Evolutionary conservation across 2,329 filamentous ascomycete genomes (phyloP), one percentile per base, ranked within the genome.

Genomic region (Colletotrichum tofieldiae): DNA sequence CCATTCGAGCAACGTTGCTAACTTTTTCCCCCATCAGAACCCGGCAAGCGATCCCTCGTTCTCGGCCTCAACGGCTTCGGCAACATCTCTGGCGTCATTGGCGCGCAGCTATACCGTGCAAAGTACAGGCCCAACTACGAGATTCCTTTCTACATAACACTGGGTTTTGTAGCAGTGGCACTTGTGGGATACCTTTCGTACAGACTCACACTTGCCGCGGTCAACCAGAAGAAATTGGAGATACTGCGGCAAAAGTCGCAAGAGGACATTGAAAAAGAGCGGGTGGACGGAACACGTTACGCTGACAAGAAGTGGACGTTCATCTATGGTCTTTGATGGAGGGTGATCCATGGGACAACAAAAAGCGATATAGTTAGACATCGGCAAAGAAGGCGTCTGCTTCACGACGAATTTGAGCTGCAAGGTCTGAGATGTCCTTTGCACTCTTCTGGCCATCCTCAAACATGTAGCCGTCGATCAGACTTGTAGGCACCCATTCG

Each of bases 381-480:
- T 79, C 78, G 20, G 79, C 77, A 76, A 90, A 89, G 67, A 86
- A 81, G 56, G 78, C 77, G 51, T 82, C 79, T 64, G 81, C 81
- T 75, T 84, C 80, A 20, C 76, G 73, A 3, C 75, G 78, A 14
- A 86, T 76, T 68, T 78, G 78, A 6, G 75, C 72, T 0, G 87
- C 87, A 65, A 81, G 81, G 37, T 77, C 71, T 5, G 73, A 75
- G 29, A 90, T 85, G n/a, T 83, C 81, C 26, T 81, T 73, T 9
- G 77, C 72, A 2, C 76, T 79, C 79, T 81, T 83, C 37, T 84
- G 76, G 0, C 89, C 89, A 6, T 86, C 80, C 65, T 92, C 89
- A 3, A 86, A 89, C 41, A 90, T 79, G 75, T 90, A 91, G 0
- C 79, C 79, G 75, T 91, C 84, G 7, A 92, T 81, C 52, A 90